Conservation (phyloP, 208 protist species). For the Naegleria lovaniensis region DNA sequence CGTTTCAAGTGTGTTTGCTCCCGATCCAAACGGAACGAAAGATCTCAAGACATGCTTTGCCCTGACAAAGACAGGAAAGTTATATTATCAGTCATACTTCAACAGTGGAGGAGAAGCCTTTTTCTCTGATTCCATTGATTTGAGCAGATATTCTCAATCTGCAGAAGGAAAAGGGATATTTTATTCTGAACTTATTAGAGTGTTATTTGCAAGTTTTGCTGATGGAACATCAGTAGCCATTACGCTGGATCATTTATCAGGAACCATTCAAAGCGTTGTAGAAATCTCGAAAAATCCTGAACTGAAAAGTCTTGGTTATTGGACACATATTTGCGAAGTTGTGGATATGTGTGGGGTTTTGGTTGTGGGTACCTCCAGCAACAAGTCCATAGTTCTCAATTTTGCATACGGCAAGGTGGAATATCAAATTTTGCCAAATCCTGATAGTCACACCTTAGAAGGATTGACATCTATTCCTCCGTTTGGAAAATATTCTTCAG, state of each 20-base stretch:
- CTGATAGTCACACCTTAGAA: background rate
- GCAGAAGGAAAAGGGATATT: background rate
- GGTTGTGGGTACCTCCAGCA: background rate
- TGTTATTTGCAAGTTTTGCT: background rate
- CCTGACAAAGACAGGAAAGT: background rate
- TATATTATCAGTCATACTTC: background rate
- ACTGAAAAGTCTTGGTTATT: background rate
- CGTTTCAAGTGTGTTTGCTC: background rate
- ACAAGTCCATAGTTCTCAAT: background rate
- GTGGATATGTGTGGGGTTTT: background rate
- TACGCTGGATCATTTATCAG: background rate
- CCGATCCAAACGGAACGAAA: background rate
- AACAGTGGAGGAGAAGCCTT: background rate
- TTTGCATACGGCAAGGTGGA: background rate
- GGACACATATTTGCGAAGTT: background rate
- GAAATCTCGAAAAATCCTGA: background rate
- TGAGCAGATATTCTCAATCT: background rate
- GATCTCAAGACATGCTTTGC: conserved; percentile 9
- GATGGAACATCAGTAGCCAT: background rate
- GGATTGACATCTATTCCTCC: background rate
- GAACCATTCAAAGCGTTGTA: background rate
- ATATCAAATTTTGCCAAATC: background rate
- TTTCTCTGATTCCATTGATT: background rate
- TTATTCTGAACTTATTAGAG: background rate
- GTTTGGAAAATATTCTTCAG: background rate